These are phyloP conservation scores for Torrubiellomyces zombiae DNA, from an alignment of 2,329 filamentous ascomycete species.

Conservation along the genomic window DNA sequence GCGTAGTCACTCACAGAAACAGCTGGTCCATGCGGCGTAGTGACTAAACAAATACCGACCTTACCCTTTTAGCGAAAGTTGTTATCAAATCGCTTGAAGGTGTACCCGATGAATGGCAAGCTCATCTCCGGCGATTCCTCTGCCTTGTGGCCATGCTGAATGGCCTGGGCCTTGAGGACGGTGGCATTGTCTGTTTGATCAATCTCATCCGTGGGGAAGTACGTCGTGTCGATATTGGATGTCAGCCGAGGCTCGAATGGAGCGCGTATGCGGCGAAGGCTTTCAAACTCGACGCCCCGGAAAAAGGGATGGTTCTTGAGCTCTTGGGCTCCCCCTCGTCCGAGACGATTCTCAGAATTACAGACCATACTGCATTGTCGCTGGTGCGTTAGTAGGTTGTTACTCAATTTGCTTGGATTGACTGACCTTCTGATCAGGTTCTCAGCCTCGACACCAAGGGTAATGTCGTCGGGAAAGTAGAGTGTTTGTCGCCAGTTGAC, in stretches of 20 bases:
- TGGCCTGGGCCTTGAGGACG: slow-evolving; percentile 66
- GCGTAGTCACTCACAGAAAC: too few species aligned
- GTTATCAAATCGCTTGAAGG: slow-evolving; percentile 89
- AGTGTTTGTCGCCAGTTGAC: slow-evolving; percentile 94
- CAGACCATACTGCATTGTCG: slow-evolving; percentile 77
- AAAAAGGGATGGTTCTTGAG: slow-evolving; percentile 95
- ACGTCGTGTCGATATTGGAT: slow-evolving; percentile 89
- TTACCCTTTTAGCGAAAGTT: slow-evolving; percentile 35
- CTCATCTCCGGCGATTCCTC: slow-evolving; percentile 89
- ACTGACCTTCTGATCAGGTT: slow-evolving; percentile 77
- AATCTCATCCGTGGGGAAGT: slow-evolving; percentile 98
- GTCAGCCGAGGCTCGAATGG: slow-evolving; percentile 90
- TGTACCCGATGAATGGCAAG: slow-evolving; percentile 50
- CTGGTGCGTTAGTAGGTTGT: too few species aligned
- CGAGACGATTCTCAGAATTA: slow-evolving; percentile 82
- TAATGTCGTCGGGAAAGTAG: slow-evolving; percentile 92
- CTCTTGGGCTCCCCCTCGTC: slow-evolving; percentile 71
- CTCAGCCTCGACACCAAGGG: slow-evolving; percentile 75
- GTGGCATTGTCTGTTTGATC: slow-evolving; percentile 91
- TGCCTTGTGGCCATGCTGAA: slow-evolving; percentile 44
- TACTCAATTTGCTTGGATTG: too few species aligned
- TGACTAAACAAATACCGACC: too few species aligned
- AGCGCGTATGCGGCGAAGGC: slow-evolving; percentile 77
- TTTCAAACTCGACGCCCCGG: slow-evolving; percentile 89
- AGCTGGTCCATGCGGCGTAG: too few species aligned